Evolutionary conservation across 2,329 filamentous ascomycete genomes (phyloP), one percentile per base, ranked within the genome.

Genomic region (Coniochaeta ligniaria): DNA sequence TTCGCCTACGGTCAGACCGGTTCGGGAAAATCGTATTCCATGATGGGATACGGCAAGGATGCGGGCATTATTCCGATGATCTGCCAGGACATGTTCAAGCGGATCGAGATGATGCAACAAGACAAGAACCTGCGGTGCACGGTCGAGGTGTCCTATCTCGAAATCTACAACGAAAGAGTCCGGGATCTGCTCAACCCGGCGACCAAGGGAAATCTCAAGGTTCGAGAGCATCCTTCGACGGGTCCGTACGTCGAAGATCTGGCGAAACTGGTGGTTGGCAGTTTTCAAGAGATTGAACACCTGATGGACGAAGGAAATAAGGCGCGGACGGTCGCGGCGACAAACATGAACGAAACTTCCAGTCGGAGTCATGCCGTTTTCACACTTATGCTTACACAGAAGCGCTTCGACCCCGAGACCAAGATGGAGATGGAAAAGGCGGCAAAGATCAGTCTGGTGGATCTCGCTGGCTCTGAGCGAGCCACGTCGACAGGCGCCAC

Each of bases 261-360:
- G 69, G 93, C 96, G 63, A 98, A 99, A 74, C 78, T 99, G 62
- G 91, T 95, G 1, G 95, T 99, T 45, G 86, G 92, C 67, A 94
- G 92, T 62, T 98, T 99, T 72, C 83, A 89, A 60, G 96, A 99
- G 72, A 98, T 99, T 66, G 95, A 99, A 71, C 88, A 97, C 71
- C 78, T 99, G 69, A 99, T 99, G 95, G 95, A 99, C 72, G 94
- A 98, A 76, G 95, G 95, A 70, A 99, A 99, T 80, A 99, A 99
- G 77, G 95, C 95, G 36, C 85, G 95, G 80, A 99, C 95, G 0
- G 95, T 99, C 43, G 95, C 95, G 3, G 95, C 95, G 8, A 99
- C 95, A 43, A 99, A 98, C 83, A 99, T 99, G 95, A 99, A 99
- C 80, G 95, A 98, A 76, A 99, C 96, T 0, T 97, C 92, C 62